Evolutionary conservation across 2,329 filamentous ascomycete genomes (phyloP).

Genomic region (Kalmusia sp.): DNA sequence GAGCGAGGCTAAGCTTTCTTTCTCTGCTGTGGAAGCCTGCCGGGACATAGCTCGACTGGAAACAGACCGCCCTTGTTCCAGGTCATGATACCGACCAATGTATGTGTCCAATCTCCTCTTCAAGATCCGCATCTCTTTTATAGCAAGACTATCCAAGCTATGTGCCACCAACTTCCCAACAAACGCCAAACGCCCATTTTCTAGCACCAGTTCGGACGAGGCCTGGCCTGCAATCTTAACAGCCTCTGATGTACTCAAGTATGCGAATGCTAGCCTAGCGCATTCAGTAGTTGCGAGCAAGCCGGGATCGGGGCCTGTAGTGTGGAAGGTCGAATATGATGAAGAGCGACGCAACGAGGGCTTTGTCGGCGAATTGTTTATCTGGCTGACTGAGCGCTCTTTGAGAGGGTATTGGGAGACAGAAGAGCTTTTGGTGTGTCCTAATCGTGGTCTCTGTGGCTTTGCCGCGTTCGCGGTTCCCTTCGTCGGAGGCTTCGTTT

Average conservation of each 20-base stretch:
- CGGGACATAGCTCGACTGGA: slow-evolving; percentile 36
- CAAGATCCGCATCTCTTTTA: slow-evolving; percentile 71
- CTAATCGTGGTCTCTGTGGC: slow-evolving; percentile 23
- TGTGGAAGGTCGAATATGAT: slow-evolving; percentile 38
- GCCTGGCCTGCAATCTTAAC: slow-evolving; percentile 59
- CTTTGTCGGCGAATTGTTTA: slow-evolving; percentile 61
- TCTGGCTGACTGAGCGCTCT: slow-evolving; percentile 67
- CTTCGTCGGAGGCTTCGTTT: slow-evolving; percentile 29
- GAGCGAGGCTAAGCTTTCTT: slow-evolving; percentile 64
- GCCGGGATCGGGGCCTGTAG: slow-evolving; percentile 38
- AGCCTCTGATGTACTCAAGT: slow-evolving; percentile 65
- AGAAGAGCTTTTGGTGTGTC: slow-evolving; percentile 25
- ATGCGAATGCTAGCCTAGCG: slow-evolving; percentile 70
- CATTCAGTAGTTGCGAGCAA: slow-evolving; percentile 70
- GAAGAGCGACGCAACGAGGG: slow-evolving; percentile 45
- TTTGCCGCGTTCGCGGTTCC: slow-evolving; percentile 22
- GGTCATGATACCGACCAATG: slow-evolving; percentile 20
- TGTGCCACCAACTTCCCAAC: slow-evolving; percentile 70
- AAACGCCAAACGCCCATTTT: slow-evolving; percentile 75
- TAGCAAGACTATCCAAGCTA: slow-evolving; percentile 70
- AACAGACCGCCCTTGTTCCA: slow-evolving; percentile 2
- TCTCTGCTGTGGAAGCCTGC: slow-evolving; percentile 34
- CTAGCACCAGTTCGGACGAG: slow-evolving; percentile 71
- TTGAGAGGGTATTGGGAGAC: slow-evolving; percentile 68
- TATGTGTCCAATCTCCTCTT: slow-evolving; percentile 66